Conservation (phyloP, 257 asterid species). For the Ligustrum vulgare region DNA sequence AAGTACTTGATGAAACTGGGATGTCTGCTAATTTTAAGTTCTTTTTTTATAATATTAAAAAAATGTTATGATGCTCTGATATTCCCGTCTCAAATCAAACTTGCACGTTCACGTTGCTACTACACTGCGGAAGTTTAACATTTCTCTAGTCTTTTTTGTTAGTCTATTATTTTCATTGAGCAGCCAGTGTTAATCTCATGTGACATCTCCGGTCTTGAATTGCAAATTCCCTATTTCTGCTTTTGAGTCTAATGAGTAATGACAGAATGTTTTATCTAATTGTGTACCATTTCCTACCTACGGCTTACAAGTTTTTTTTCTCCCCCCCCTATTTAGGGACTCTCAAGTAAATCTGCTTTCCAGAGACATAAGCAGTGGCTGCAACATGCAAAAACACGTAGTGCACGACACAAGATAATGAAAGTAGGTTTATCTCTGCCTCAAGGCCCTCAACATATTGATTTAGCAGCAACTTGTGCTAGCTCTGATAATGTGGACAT, state of each 20-base stretch:
- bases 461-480: neutral
- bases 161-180: neutral
- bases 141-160: neutral
- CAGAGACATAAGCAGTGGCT: slow-evolving; percentile 95
- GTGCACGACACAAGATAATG: slow-evolving; percentile 94
- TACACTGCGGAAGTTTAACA: neutral
- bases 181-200: neutral
- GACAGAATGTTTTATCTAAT: neutral
- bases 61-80: neutral
- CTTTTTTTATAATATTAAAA: neutral
- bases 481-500: slow-evolving; percentile 13
- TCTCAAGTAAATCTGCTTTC: slow-evolving; percentile 85
- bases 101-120: neutral
- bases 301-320: slow-evolving; percentile 1
- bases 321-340: slow-evolving; percentile 53
- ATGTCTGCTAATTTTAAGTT: neutral
- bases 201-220: neutral
- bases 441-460: neutral
- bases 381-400: slow-evolving; percentile 93
- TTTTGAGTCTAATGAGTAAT: neutral
- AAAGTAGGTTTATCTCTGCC: slow-evolving; percentile 53
- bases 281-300: neutral
- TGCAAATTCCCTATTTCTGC: neutral
- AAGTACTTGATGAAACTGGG: neutral
- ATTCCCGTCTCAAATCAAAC: neutral